A percentile compares a stretch with the other conserved stretches of the same genome.
Evolutionary conservation across 352 stramenopile species (phyloP).

Genomic region (Phytophthora brassicae): DNA sequence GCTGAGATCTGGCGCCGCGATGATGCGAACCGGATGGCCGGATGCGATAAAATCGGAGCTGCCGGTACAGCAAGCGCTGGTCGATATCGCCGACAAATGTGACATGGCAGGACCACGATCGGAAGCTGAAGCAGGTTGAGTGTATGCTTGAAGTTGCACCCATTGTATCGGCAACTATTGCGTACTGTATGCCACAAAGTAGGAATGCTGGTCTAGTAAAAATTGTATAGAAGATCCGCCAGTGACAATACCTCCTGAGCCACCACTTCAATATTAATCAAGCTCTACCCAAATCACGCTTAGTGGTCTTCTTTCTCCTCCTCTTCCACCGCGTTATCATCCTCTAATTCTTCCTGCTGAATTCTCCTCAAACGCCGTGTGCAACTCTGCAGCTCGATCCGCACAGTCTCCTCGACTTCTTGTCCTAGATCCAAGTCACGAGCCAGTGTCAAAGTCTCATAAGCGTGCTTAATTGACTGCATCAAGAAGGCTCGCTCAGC

Average conservation of each 20-base stretch:
- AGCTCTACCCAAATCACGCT: neutral
- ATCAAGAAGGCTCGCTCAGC: slow-evolving; percentile 12
- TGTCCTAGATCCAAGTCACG: slow-evolving; percentile 5
- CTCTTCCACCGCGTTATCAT: neutral
- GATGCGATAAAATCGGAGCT: too few relatives aligned
- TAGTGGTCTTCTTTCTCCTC: slow-evolving; percentile 1
- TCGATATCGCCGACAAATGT: slow-evolving; percentile 15
- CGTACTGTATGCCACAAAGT: too few relatives aligned
- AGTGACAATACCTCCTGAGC: too few relatives aligned
- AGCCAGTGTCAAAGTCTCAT: slow-evolving; percentile 10
- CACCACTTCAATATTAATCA: neutral
- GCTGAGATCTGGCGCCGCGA: slow-evolving; percentile 8
- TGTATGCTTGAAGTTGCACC: slow-evolving; percentile 4
- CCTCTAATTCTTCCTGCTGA: slow-evolving; percentile 10
- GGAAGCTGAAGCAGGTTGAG: slow-evolving; percentile 5
- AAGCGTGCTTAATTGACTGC: slow-evolving; percentile 16
- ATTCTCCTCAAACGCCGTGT: slow-evolving; percentile 21
- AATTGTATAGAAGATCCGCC: too few relatives aligned
- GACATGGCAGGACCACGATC: slow-evolving; percentile 17
- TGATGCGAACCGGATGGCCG: slow-evolving; percentile 17
- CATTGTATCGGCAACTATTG: too few relatives aligned
- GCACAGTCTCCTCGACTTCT: slow-evolving; percentile 15
- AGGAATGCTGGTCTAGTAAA: too few relatives aligned
- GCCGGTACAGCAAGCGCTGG: too few relatives aligned
- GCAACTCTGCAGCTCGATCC: slow-evolving; percentile 18